Base-by-base conservation (phyloP, 2,329 filamentous ascomycete species). In the Curvularia sp. region DNA sequence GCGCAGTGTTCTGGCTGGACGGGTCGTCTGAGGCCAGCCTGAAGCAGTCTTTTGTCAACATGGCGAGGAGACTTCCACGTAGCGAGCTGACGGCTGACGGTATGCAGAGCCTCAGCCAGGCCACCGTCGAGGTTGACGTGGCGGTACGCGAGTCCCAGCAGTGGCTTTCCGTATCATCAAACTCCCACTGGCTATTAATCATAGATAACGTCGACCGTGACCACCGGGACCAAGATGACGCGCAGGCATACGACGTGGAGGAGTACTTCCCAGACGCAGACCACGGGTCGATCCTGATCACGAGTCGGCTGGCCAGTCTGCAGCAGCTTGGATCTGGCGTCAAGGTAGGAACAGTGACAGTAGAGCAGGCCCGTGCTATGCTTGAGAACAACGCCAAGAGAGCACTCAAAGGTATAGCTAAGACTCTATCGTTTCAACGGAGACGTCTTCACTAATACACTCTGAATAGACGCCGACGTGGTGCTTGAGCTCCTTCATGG, bases 401-500 rank as follows among this genome's bases (percentile, higher is more conserved):
- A 49, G 57, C 38, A 18, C 60, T 64, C 43, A 35, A 60, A 28
- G 61, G 66, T 70, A 53, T 15, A 28, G 4, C 5, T 18, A 18
- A 61, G 64, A 22, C 26, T 30, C n/a, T 30, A 18, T 30, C 26
- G 4, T 12, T 8, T 6, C 26, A 28, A 28, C 7, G 26, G 4
- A 28, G 26, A 28, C 7, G 26, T 7, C 26, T n/a, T n/a, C n/a
- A n/a, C n/a, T n/a, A n/a, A n/a, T n/a, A n/a, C n/a, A n/a, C n/a
- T n/a, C n/a, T n/a, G n/a, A 7, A 28, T 28, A 7, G 26, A 28
- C n/a, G n/a, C n/a, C n/a, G n/a, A n/a, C n/a, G n/a, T n/a, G n/a
- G n/a, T n/a, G n/a, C n/a, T n/a, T n/a, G 26, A 33, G n/a, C 64
- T 68, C 49, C 77, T 84, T 0, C 77, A 80, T 57, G 79, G 82